phyloP scores from a whole-genome alignment of 2,329 filamentous ascomycete species.

The Cadophora gregata region DNA sequence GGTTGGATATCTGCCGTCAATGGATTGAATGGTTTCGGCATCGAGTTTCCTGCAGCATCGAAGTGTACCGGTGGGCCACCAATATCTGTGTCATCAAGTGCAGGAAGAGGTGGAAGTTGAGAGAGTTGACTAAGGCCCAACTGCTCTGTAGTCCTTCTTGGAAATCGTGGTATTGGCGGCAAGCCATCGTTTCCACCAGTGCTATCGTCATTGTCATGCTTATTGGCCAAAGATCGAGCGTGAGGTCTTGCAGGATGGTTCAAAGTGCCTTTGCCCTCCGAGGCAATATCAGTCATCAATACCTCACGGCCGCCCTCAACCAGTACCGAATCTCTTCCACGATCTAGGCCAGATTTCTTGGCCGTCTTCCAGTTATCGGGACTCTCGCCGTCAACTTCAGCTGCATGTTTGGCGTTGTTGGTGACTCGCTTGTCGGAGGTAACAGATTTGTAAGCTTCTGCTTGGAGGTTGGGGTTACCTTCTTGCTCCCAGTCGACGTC shows the following conservation, averaged over 20 bases:
- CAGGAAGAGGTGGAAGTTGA: conserved; percentile 73
- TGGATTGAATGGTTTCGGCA: conserved; percentile 54
- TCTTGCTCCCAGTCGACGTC: conserved; percentile 59
- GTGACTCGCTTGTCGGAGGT: conserved; percentile 61
- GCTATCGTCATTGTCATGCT: conserved; percentile 31
- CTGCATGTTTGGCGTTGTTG: conserved; percentile 65
- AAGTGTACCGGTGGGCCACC: conserved; percentile 71
- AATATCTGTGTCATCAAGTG: conserved; percentile 80
- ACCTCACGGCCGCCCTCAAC: conserved; percentile 73
- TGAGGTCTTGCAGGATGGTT: conserved; percentile 55
- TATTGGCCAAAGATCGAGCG: conserved; percentile 36
- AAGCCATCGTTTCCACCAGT: conserved; percentile 54
- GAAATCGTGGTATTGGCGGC: conserved; percentile 63
- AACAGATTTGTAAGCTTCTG: conserved; percentile 47
- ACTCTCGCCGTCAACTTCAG: conserved; percentile 79
- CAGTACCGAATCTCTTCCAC: conserved; percentile 74
- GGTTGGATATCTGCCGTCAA: conserved; percentile 72
- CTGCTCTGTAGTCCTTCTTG: conserved; percentile 68
- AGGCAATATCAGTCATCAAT: conserved; percentile 65
- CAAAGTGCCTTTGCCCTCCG: conserved; percentile 68
- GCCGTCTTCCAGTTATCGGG: conserved; percentile 75
- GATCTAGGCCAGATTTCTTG: conserved; percentile 63
- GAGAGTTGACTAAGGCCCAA: conserved; percentile 71
- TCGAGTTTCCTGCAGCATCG: conserved; percentile 58
- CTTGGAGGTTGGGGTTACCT: conserved; percentile 48